phyloP scores from a whole-genome alignment of 2,329 filamentous ascomycete genomes.

The Cucurbitaria berberidis region DNA sequence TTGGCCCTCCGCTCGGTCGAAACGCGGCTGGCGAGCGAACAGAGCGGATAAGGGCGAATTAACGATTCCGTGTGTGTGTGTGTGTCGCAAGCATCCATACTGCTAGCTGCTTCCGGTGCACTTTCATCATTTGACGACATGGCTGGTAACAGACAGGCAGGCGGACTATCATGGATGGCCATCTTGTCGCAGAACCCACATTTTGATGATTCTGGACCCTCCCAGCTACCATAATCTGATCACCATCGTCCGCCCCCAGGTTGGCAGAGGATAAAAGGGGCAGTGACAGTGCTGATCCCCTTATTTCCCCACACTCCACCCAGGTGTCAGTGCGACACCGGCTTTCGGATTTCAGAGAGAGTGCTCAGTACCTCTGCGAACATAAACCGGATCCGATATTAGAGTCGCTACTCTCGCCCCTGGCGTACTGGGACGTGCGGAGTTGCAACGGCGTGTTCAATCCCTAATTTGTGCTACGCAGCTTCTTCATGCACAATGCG shows the following conservation, averaged over 20 bases:
- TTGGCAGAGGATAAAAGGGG: constrained; percentile 15
- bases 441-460: background rate
- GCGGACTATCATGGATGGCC: constrained; percentile 4
- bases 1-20: constrained; percentile 25
- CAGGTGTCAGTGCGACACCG: constrained; percentile 4
- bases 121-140: too few species aligned
- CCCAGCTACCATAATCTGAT: constrained; percentile 5
- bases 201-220: constrained; percentile 9
- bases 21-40: constrained; percentile 20
- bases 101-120: too few species aligned
- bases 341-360: constrained; percentile 13
- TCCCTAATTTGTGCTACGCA: background rate
- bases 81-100: too few species aligned
- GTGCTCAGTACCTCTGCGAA: background rate
- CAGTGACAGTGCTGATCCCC: constrained; percentile 24
- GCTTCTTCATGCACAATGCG: constrained; percentile 3
- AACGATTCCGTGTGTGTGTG: background rate
- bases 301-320: constrained; percentile 18
- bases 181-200: constrained; percentile 1
- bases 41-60: constrained; percentile 13
- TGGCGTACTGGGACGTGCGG: background rate
- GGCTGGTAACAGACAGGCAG: constrained; percentile 6
- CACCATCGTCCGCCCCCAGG: constrained; percentile 21
- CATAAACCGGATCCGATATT: background rate
- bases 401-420: background rate